Percentiles rank a stretch among this genome's conserved stretches.
Conservation (phyloP, 345 rosid genomes). For the Hevea brasiliensis region DNA sequence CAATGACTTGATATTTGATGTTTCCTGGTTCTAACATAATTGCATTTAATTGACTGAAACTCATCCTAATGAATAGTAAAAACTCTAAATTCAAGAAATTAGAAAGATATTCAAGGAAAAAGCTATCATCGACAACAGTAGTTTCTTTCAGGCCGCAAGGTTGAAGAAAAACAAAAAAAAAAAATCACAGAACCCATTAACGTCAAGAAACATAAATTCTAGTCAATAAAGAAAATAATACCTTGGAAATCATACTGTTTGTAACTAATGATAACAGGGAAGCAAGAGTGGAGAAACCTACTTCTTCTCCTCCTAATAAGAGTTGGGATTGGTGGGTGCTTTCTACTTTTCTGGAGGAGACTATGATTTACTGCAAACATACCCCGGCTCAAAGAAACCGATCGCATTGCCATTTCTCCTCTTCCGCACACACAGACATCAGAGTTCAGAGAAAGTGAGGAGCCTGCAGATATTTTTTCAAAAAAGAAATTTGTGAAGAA, state of each 20-base stretch:
- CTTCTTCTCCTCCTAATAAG: neutral
- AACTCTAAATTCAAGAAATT: neutral
- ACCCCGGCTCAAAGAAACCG: neutral
- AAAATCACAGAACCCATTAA: neutral
- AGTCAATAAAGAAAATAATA: neutral
- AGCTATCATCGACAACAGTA: neutral
- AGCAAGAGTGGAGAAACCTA: no score
- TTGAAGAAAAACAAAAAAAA: neutral
- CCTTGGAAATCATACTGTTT: slow-evolving; percentile 20
- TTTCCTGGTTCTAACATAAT: no score
- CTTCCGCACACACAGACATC: no score
- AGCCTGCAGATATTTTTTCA: no score
- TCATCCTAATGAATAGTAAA: neutral
- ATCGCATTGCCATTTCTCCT: slow-evolving; percentile 11
- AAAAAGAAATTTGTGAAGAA: no score
- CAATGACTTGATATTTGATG: no score
- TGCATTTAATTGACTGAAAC: neutral
- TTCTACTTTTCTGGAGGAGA: neutral
- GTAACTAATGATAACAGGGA: slow-evolving; percentile 9
- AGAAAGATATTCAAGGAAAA: neutral
- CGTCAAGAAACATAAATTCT: neutral
- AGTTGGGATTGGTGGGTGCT: neutral
- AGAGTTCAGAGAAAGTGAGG: no score
- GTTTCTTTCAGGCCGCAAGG: neutral
- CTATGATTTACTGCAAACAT: neutral